Evolutionary conservation across 148 eudicot species (phyloP).

Genomic region (Selenicereus undatus): DNA sequence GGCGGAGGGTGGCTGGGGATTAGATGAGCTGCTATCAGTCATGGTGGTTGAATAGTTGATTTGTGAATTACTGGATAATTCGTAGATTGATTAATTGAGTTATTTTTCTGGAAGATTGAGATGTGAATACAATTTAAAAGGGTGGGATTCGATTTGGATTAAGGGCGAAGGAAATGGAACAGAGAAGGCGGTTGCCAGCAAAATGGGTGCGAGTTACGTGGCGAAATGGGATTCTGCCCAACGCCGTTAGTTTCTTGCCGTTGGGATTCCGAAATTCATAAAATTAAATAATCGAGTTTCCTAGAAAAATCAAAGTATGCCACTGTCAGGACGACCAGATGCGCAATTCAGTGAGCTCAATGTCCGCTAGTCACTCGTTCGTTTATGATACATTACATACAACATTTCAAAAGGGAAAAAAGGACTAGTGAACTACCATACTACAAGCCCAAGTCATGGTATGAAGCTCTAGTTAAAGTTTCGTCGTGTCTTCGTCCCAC

Average conservation of each 20-base stretch:
- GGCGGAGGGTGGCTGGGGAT: not conserved
- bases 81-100: no score
- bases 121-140: not conserved
- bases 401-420: not conserved
- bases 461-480: slow-evolving; percentile 23
- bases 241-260: not conserved
- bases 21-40: slow-evolving; percentile 10
- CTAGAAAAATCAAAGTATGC: no score
- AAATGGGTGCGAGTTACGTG: not conserved
- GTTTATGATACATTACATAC: slow-evolving; percentile 16
- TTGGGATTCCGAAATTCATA: not conserved
- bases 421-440: not conserved
- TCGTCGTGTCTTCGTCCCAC: slow-evolving; percentile 59
- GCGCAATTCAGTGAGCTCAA: no score
- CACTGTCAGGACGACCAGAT: no score
- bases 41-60: not conserved
- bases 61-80: no score
- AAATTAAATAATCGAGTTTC: no score
- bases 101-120: not conserved
- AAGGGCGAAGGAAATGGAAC: slow-evolving; percentile 16
- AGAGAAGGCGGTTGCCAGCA: not conserved
- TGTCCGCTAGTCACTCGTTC: not conserved
- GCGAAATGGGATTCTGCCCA: not conserved
- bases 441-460: not conserved
- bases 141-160: not conserved